Base-by-base conservation (phyloP, 345 rosid genomes). In the Lagerstroemia speciosa region DNA sequence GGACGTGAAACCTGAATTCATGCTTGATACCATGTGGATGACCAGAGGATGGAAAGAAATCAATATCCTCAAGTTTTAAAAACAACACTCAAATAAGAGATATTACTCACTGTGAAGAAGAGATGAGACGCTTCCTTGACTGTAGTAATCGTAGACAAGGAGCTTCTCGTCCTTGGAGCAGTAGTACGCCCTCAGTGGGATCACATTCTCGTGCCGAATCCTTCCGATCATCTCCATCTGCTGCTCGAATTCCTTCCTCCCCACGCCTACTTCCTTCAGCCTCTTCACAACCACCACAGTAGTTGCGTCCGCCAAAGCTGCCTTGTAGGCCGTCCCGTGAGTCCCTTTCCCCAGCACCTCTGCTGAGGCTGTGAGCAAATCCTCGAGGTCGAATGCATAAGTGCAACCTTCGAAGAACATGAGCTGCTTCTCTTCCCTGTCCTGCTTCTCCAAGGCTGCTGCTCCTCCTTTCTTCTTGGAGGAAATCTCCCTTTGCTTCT, bases 141-240 rank as follows among this genome's bases (percentile, higher is more conserved):
- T 73, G 68, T 75, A 80, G 74, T 83, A 89, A 70, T 94, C 98
- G 67, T 86, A 87, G 40, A 94, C 98, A 72, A 89, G 84, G 34
- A 94, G 92, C 85, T 89, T 94, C 87, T 94, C 99, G 64, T 94
- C 99, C 75, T 91, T 94, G 8, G 97, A 91, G 74, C 84, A 85
- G 76, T 83, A 91, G 72, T 89, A 94, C 10, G 96, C 99, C 75
- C 87, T 85, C 34, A 94, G 64, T 15, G 87, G 85, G 30, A 86
- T 81, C 73, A 92, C 92, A 75, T 91, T 89, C 77, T 88, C 92
- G 36, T 94, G 99, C 68, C 80, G 83, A 64, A 94, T 88, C 32
- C 71, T 79, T 6, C 98, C 97, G 38, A 91, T 74, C 55, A 79
- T 43, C 73, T 89, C 86, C 85, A 89, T 91, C 78, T 89, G 98